Conservation (phyloP, 1,139 yeast genomes). For the Debaryomycetaceae sp. region DNA sequence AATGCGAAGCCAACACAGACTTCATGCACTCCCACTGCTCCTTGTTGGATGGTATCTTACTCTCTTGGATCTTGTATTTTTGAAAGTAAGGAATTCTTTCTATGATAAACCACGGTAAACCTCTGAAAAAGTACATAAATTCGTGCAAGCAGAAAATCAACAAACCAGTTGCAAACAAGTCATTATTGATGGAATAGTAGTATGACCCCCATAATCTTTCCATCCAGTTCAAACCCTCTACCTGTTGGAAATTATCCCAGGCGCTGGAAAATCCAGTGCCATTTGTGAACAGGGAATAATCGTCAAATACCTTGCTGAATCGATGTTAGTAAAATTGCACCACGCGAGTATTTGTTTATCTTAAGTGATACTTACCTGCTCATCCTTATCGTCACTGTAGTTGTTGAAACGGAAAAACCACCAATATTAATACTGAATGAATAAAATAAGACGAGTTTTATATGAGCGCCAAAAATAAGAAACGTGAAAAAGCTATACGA, state of each 20-base stretch:
- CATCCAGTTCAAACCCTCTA: constrained; percentile 25
- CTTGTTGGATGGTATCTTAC: constrained; percentile 67
- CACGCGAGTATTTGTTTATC: too few species aligned
- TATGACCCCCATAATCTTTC: constrained; percentile 79
- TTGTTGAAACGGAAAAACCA: too few species aligned
- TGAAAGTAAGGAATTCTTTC: constrained; percentile 75
- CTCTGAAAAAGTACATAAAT: constrained; percentile 76
- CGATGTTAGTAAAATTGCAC: constrained; percentile 1
- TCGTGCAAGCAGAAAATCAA: constrained; percentile 75
- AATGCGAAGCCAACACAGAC: constrained; percentile 78
- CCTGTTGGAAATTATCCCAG: constrained; percentile 33
- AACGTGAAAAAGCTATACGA: constrained; percentile 6
- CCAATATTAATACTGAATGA: too few species aligned
- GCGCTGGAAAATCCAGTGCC: constrained; percentile 36
- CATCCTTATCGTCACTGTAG: too few species aligned
- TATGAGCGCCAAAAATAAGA: background rate
- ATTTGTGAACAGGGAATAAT: constrained; percentile 39
- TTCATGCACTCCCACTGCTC: constrained; percentile 94
- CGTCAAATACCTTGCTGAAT: constrained; percentile 31
- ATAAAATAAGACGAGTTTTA: background rate
- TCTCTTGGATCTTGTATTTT: constrained; percentile 77
- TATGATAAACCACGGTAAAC: constrained; percentile 79
- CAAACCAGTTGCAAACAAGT: constrained; percentile 78
- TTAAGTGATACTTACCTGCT: constrained; percentile 1
- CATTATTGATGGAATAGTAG: constrained; percentile 72